These are phyloP conservation scores for Microascus cirrosus DNA, from an alignment of 2,329 filamentous ascomycete species.

Conservation along the genomic window DNA sequence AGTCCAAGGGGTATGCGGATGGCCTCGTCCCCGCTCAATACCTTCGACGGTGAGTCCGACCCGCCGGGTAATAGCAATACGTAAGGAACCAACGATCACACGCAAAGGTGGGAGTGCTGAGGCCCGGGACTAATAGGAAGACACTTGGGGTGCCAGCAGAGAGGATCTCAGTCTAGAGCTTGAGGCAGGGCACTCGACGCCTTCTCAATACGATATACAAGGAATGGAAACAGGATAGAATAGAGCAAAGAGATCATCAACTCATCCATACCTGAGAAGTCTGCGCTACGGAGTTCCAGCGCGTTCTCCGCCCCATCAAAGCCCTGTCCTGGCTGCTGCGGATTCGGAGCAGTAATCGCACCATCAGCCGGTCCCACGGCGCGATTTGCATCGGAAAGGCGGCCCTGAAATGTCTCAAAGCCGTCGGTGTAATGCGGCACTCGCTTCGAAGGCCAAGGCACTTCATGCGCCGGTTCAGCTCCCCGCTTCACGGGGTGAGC, in stretches of 20 bases:
- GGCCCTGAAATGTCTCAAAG: not conserved
- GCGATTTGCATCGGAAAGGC: not conserved
- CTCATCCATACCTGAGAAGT: not conserved
- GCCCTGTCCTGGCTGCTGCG: not conserved
- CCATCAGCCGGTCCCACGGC: not conserved
- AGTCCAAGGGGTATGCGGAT: no score
- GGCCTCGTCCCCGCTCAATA: no score
- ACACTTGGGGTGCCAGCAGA: no score
- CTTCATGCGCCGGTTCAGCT: not conserved
- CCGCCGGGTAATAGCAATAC: no score
- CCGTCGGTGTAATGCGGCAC: not conserved
- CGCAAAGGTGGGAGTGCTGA: no score
- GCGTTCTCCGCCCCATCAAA: not conserved
- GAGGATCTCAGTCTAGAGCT: no score
- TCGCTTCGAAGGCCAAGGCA: not conserved
- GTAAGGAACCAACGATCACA: no score
- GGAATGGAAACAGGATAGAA: not conserved
- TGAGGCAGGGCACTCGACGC: not conserved
- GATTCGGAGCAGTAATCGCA: not conserved
- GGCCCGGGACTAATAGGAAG: no score
- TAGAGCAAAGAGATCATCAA: not conserved
- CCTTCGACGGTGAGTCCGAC: no score
- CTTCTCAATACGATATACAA: not conserved
- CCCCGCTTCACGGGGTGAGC: not conserved
- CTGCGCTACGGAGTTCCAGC: not conserved